Evolutionary conservation across 768 basidiomycete species (phyloP), one percentile per base, ranked within the genome.

Genomic region (Mycena alexandri): DNA sequence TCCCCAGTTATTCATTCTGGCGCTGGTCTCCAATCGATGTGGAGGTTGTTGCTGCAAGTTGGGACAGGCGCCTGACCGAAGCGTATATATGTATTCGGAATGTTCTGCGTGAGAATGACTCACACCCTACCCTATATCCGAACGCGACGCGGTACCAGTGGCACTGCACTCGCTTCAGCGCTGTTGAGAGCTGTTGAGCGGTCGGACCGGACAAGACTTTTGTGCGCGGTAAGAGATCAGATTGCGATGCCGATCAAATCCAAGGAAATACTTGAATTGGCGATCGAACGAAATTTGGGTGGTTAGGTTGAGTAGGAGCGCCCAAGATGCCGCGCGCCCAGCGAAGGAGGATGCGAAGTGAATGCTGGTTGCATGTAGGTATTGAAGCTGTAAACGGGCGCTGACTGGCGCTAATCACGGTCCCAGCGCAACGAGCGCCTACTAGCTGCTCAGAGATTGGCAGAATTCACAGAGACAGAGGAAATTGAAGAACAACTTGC

Each of bases 31-130:
- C 34, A 57, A 57, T 58, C 58, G 67, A 61, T 52, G 52, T 68
- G 34, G 34, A 58, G 53, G 55, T 56, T 53, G n/a, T 36, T n/a
- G n/a, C n/a, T n/a, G n/a, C n/a, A 63, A 56, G 67, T 55, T 42
- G 34, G 17, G 47, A 4, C 34, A 14, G 57, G 62, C 52, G 67
- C 55, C 51, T 67, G 54, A 56, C 58, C 46, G 9, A 9, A 17
- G 22, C 22, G 16, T 21, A 38, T 52, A 59, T 21, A 38, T 52
- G 52, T 58, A 57, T 52, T 52, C 25, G 13, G n/a, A n/a, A n/a
- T n/a, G 14, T 24, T 48, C 66, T 3, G 46, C 53, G 67, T 68
- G 67, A 25, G 62, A 68, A 64, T 68, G 67, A 68, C 67, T 64
- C 67, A 60, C 43, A 46, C 21, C 22, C 34, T 41, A 46, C 21